Evolutionary conservation across 2,329 filamentous ascomycete species (phyloP).

Genomic region (Scedosporium boydii): DNA sequence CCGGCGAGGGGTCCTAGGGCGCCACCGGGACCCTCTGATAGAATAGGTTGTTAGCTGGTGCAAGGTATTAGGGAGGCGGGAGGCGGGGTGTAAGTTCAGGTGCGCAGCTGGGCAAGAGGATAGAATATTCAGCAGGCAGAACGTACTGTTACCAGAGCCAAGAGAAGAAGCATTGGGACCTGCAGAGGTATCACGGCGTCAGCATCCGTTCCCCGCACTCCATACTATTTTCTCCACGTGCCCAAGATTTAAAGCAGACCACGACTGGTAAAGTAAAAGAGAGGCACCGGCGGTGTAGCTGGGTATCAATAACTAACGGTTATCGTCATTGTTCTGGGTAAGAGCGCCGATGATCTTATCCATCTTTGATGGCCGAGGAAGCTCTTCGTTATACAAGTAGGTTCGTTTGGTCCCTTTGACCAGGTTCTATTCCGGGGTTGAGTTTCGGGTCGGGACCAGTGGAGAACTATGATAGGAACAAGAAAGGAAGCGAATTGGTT

Average conservation of each 20-base stretch:
- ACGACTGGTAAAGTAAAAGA: background rate
- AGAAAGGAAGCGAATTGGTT: no score
- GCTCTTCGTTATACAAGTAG: no score
- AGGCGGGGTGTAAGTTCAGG: background rate
- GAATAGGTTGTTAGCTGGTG: background rate
- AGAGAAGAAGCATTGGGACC: slow-evolving; percentile 1
- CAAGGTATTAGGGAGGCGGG: no score
- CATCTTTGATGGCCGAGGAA: background rate
- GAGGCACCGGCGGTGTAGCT: background rate
- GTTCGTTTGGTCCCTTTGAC: no score
- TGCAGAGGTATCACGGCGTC: background rate
- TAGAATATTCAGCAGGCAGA: background rate
- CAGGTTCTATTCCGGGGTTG: no score
- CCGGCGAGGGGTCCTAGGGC: slow-evolving; percentile 9
- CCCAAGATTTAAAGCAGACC: background rate
- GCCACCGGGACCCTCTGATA: slow-evolving; percentile 4
- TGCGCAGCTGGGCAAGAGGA: no score
- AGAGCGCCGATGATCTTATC: slow-evolving; percentile 4
- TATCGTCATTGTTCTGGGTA: background rate
- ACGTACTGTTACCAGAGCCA: slow-evolving; percentile 1
- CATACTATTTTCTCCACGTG: background rate
- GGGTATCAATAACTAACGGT: background rate
- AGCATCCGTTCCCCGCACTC: background rate
- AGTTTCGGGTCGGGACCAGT: no score
- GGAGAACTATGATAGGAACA: no score